phyloP scores from a whole-genome alignment of 768 basidiomycete genomes.

The Mycena galopus region DNA sequence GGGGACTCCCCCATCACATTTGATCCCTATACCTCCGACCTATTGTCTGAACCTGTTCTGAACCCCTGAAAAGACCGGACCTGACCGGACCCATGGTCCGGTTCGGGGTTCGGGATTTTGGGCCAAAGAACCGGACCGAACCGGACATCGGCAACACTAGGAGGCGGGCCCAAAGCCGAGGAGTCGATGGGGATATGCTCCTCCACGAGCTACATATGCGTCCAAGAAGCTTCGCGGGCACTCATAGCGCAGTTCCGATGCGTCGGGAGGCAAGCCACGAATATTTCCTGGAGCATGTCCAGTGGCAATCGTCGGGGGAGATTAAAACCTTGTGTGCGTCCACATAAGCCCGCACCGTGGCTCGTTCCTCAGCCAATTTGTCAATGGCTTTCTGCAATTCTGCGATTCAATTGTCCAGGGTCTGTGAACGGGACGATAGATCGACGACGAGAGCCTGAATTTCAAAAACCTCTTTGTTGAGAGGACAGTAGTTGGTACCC shows the following conservation, averaged over 20 bases:
- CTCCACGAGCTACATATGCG: conserved; percentile 45
- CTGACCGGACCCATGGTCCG: too few species aligned
- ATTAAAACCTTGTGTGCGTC: too few species aligned
- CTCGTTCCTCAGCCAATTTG: too few species aligned
- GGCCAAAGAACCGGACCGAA: too few species aligned
- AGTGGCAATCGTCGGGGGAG: conserved; percentile 36
- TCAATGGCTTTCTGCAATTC: too few species aligned
- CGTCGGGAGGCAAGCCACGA: conserved; percentile 41
- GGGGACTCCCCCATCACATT: too few species aligned
- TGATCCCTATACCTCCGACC: too few species aligned
- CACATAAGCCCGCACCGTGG: too few species aligned
- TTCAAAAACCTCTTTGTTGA: not conserved
- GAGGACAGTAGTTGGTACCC: conserved; percentile 23
- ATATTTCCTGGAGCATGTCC: conserved; percentile 44
- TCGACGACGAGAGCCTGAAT: conserved; percentile 5
- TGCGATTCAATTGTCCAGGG: not conserved
- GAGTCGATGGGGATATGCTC: conserved; percentile 39
- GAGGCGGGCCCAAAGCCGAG: conserved; percentile 43
- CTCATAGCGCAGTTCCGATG: conserved; percentile 35
- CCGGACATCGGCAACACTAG: too few species aligned
- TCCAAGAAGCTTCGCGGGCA: conserved; percentile 37
- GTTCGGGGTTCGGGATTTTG: too few species aligned
- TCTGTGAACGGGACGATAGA: not conserved
- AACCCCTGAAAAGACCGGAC: too few species aligned
- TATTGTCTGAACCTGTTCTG: too few species aligned